Percentiles rank a stretch among this genome's conserved stretches.
Conservation (phyloP, 768 basidiomycete genomes). For the Termitomyces sp. region DNA sequence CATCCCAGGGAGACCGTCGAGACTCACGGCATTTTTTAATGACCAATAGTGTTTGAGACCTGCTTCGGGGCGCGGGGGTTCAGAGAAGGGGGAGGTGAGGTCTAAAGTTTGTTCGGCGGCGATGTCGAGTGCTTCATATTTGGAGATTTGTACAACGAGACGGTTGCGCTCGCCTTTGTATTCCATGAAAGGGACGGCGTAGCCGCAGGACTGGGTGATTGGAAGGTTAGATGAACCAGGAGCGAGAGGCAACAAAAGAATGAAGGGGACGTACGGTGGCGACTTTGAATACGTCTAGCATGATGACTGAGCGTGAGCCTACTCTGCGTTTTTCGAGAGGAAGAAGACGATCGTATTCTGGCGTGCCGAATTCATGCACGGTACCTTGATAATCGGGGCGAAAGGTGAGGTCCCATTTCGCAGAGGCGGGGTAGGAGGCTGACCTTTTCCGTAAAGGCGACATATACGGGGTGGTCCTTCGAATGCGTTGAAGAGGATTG, state of each 20-base stretch:
- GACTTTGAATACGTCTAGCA: constrained; percentile 60
- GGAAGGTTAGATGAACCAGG: not conserved
- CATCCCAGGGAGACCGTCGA: constrained; percentile 57
- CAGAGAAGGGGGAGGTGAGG: not conserved
- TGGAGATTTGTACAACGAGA: constrained; percentile 38
- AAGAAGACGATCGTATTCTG: constrained; percentile 54
- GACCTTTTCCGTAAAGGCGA: constrained; percentile 58
- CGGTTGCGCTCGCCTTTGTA: constrained; percentile 54
- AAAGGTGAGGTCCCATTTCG: not conserved
- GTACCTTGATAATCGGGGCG: constrained; percentile 35
- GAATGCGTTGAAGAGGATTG: constrained; percentile 60
- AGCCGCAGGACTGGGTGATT: constrained; percentile 59
- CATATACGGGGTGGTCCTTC: constrained; percentile 57
- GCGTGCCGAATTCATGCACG: constrained; percentile 59
- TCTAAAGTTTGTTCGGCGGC: constrained; percentile 12
- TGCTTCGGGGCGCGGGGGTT: constrained; percentile 16
- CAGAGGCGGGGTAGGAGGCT: not conserved
- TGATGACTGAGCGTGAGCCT: constrained; percentile 59
- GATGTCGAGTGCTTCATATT: constrained; percentile 37
- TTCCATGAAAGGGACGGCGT: constrained; percentile 55
- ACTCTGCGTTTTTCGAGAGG: constrained; percentile 41
- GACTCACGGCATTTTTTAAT: constrained; percentile 42
- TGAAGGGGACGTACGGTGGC: constrained; percentile 30
- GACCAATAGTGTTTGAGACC: constrained; percentile 59
- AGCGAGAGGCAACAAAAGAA: not conserved